Base-by-base conservation (phyloP, 2,329 filamentous ascomycete species). In the Paraphoma sp. region DNA sequence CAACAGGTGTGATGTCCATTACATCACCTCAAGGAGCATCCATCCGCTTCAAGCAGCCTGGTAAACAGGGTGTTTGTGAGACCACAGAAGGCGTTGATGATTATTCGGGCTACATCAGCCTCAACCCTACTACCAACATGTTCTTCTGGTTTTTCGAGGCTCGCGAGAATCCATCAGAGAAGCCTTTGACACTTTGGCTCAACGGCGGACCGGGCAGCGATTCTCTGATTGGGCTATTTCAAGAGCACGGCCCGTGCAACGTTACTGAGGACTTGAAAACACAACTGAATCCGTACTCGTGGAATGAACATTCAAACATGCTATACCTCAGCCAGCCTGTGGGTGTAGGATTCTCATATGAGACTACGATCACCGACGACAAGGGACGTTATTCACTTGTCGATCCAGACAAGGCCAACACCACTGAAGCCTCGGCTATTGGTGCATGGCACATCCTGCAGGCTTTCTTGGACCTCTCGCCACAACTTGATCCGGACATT, bases 171-270 rank as follows among this genome's bases (percentile, higher is more conserved):
- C 80, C 73, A 0, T 56, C 56, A 4, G 65, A 75, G 30, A 72
- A 71, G 46, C 73, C 73, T 3, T 56, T 74, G 51, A 84, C 82
- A 0, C 54, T 75, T 9, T 85, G 83, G 83, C 72, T 85, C 49
- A 84, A 84, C 54, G 83, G 83, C 17, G 83, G 82, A 0, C 82
- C 82, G 0, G 84, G 85, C 1, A 79, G 75, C 14, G 80, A 82
- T 57, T 83, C 80, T 9, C 75, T 87, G 67, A 83, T 86, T 56
- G 84, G 84, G 1, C 67, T 87, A 2, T 86, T 87, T 57, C 79
- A 85, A 49, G 72, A 70, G 45, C 61, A 67, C 47, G 66, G 66
- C 3, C 66, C 66, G 16, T 69, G 66, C 53, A 68, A 69, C 36
- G 60, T 68, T 7, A 78, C 79, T 16, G 73, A 79, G 44, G 73